Evolutionary conservation across 2,329 filamentous ascomycete species (phyloP), one percentile per base, ranked within the genome.

Genomic region (Colletotrichum lindemuthianum): DNA sequence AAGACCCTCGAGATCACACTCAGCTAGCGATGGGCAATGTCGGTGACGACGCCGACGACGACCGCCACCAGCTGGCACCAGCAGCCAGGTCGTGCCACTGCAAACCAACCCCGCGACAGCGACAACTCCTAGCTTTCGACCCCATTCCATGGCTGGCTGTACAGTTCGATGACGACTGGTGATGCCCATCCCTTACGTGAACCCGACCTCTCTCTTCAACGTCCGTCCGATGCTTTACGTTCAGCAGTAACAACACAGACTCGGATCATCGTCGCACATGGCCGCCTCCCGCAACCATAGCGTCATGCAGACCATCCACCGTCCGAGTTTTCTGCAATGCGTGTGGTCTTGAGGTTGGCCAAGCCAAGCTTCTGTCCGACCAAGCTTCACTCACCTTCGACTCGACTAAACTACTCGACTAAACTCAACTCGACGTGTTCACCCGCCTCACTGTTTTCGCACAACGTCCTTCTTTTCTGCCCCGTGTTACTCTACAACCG

Each of bases 251-350:
- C 50, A 64, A 60, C 57, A 60, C 50, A 44, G 50, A 64, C 44
- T 34, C 24, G 49, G 37, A 55, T 64, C 61, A 40, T 47, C 60
- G 49, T 54, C 44, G 44, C 41, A 43, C 57, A 54, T 39, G 44
- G 50, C 49, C 36, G 56, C 40, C 44, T 64, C 60, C 56, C 49
- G 60, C 60, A 41, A 55, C 60, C 61, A 64, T 50, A 60, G 61
- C 61, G 61, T 55, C 57, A 51, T 55, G 43, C 50, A 47, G 45
- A 16, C 43, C 45, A 47, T 43, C 33, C n/a, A 43, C 57, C 60
- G 36, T 64, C 60, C 57, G 39, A 64, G 60, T 54, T 48, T 40
- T 40, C 47, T 48, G n/a, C 41, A 51, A 39, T 24, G 47, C 33
- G 13, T 33, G 53, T 24, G 24, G 24, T 24, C 24, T 24, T 24